Conservation (phyloP, 495 filamentous ascomycete species). For the Thermothielavioides terrestris region DNA sequence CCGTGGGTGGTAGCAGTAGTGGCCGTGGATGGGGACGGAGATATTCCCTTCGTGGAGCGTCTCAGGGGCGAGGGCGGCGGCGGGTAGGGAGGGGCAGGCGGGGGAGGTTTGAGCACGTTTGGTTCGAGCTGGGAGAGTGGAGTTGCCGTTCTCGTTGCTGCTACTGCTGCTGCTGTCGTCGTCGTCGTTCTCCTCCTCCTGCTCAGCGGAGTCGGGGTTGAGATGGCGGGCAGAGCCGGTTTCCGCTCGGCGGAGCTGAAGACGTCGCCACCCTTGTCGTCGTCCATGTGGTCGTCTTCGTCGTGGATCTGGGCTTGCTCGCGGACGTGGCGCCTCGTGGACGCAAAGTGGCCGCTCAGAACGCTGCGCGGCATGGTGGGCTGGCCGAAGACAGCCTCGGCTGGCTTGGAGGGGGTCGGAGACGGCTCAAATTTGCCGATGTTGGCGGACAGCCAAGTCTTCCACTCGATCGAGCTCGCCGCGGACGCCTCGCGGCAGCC, state of each 20-base stretch:
- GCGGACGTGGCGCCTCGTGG: slow-evolving; percentile 41
- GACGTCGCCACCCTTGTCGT: not conserved
- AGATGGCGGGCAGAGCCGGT: not conserved
- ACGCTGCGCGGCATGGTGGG: slow-evolving; percentile 28
- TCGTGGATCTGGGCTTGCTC: slow-evolving; percentile 53
- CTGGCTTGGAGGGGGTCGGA: slow-evolving; percentile 12
- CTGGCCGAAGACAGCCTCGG: slow-evolving; percentile 30
- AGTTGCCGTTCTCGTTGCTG: not conserved
- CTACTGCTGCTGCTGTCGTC: not conserved
- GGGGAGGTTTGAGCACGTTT: not conserved
- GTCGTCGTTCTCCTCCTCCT: not conserved
- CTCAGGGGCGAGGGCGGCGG: not conserved
- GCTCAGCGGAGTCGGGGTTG: not conserved
- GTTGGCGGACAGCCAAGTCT: slow-evolving; percentile 44
- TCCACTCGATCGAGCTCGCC: slow-evolving; percentile 45
- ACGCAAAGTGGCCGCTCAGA: slow-evolving; percentile 37
- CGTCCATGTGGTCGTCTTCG: slow-evolving; percentile 31
- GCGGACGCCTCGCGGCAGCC: slow-evolving; percentile 32
- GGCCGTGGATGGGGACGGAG: not conserved
- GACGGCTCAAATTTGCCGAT: slow-evolving; percentile 40
- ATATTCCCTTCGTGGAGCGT: no score
- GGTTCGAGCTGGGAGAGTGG: not conserved
- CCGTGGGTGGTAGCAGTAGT: no score
- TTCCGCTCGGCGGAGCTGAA: not conserved
- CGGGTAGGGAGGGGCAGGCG: not conserved